Base-by-base conservation (phyloP, 2,329 filamentous ascomycete genomes). In the Arthrinium puccinioides region DNA sequence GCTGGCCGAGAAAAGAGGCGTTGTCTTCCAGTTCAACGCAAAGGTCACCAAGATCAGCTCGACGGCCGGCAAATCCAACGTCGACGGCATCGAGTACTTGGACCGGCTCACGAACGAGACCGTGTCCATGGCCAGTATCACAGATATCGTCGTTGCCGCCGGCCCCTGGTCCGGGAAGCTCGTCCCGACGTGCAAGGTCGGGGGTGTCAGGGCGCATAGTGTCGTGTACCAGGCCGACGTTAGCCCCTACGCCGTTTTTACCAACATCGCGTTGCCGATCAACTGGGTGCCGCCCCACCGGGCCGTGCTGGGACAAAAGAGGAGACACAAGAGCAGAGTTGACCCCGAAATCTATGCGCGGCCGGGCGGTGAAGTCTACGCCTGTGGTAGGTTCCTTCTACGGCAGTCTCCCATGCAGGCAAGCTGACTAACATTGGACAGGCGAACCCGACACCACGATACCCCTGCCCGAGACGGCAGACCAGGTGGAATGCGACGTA, bases 331-430 rank as follows among this genome's bases (percentile, higher is more conserved):
- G 41, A 72, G 79, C 20, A 74, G 74, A 14, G 87, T 87, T 10
- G 81, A 87, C 19, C 92, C 92, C 0, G 92, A 98, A 60, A 92
- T 97, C 44, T 98, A 98, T 57, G 85, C 92, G 1, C 75, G 92
- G 4, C 89, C 89, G 0, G 84, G 87, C 56, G 76, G 84, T 38
- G 89, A 95, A 56, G 83, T 95, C 9, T 98, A 98, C 59, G 89
- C 87, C 1, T 98, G 92, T 55, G 92, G 88, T 73, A 51, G 38
- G 65, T 55, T 14, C 1, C 9, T 20, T 14, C 9, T 13, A n/a
- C n/a, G n/a, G n/a, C n/a, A n/a, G n/a, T n/a, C n/a, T n/a, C n/a
- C n/a, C n/a, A n/a, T n/a, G n/a, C n/a, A n/a, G n/a, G n/a, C n/a
- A n/a, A n/a, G n/a, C n/a, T n/a, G n/a, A n/a, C n/a, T n/a, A 20